These are phyloP conservation scores for Exophiala oligosperma DNA, from an alignment of 2,329 filamentous ascomycete species.

Conservation along the genomic window DNA sequence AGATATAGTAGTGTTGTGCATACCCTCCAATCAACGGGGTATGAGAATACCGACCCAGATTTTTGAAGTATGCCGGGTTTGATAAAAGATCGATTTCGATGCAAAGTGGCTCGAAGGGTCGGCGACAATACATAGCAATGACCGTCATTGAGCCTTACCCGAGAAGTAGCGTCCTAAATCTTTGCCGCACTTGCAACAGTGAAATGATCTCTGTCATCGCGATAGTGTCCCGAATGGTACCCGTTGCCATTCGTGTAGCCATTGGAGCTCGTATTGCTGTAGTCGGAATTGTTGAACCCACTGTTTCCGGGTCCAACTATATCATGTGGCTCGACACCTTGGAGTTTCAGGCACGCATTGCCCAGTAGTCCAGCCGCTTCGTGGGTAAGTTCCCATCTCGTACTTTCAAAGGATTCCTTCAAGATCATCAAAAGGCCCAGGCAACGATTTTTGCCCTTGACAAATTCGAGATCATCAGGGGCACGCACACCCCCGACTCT, in stretches of 20 bases:
- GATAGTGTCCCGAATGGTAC: background rate
- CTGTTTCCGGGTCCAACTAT: slow-evolving; percentile 11
- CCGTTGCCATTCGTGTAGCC: slow-evolving; percentile 9
- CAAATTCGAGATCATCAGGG: slow-evolving; percentile 73
- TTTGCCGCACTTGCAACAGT: slow-evolving; percentile 18
- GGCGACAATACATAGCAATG: too few relatives aligned
- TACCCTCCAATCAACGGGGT: background rate
- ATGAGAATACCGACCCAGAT: too few relatives aligned
- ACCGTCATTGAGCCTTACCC: background rate
- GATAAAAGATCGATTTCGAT: too few relatives aligned
- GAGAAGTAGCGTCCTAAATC: slow-evolving; percentile 2
- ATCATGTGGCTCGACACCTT: slow-evolving; percentile 24
- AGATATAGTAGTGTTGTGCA: background rate
- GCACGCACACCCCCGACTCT: slow-evolving; percentile 69
- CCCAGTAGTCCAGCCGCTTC: slow-evolving; percentile 79
- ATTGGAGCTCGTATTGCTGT: slow-evolving; percentile 1
- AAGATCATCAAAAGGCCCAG: slow-evolving; percentile 79
- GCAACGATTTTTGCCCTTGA: slow-evolving; percentile 78
- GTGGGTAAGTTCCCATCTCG: slow-evolving; percentile 87
- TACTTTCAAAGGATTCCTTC: slow-evolving; percentile 75
- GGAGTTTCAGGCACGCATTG: slow-evolving; percentile 72
- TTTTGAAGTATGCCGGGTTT: too few relatives aligned
- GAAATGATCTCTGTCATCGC: slow-evolving; percentile 15
- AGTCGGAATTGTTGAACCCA: slow-evolving; percentile 8
- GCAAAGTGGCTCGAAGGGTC: too few relatives aligned